phyloP scores from a whole-genome alignment of 768 basidiomycete genomes.

The Lepiota venenata region DNA sequence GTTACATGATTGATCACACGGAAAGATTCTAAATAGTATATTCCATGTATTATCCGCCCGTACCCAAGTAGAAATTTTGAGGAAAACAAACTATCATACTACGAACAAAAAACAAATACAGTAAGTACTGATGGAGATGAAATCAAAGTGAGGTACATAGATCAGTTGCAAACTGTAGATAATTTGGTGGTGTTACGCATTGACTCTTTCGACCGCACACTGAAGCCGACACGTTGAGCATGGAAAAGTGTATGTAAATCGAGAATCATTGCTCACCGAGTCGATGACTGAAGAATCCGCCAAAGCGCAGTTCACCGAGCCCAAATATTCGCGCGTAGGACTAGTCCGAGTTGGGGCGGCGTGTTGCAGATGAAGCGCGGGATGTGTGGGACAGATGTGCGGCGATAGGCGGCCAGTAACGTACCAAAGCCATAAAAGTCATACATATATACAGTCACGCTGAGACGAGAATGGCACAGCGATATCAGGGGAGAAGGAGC shows the following conservation, averaged over 20 bases:
- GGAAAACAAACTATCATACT: neutral
- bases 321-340: too few species aligned
- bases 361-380: neutral
- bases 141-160: neutral
- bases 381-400: neutral
- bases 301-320: too few species aligned
- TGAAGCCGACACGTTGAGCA: neutral
- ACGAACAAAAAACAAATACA: neutral
- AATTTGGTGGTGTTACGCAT: neutral
- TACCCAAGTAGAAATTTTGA: neutral
- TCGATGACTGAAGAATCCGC: neutral
- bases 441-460: slow-evolving; percentile 9
- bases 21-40: neutral
- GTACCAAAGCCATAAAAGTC: neutral
- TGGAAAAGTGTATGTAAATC: neutral
- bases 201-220: neutral
- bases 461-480: neutral
- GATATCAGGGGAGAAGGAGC: neutral
- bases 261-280: neutral
- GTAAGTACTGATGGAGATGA: neutral
- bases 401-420: neutral
- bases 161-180: neutral
- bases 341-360: too few species aligned
- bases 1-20: neutral
- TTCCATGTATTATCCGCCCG: slow-evolving; percentile 8